These are phyloP conservation scores for Colletotrichum tamarilloi DNA, from an alignment of 2,329 filamentous ascomycete species.

Conservation along the genomic window DNA sequence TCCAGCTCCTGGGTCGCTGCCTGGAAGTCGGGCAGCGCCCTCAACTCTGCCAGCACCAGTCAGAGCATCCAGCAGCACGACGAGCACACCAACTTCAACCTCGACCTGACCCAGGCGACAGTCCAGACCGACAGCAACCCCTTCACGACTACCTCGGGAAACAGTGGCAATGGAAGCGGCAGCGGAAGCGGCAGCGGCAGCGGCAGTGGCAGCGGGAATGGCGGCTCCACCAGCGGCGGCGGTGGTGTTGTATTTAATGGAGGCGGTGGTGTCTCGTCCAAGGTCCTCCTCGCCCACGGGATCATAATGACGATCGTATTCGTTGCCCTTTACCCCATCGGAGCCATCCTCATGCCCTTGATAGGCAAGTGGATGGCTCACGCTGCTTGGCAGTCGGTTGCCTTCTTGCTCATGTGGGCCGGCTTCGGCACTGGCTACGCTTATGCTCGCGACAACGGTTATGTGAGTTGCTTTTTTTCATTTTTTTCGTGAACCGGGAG, in stretches of 20 bases:
- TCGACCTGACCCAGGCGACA: conserved; percentile 61
- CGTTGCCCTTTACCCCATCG: conserved; percentile 68
- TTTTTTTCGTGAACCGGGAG: conserved; percentile 2
- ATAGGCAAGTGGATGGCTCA: conserved; percentile 69
- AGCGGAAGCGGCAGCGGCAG: conserved; percentile 33
- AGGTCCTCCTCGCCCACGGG: conserved; percentile 60
- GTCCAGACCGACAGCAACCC: conserved; percentile 63
- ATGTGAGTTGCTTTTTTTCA: conserved; percentile 51
- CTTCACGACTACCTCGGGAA: conserved; percentile 47
- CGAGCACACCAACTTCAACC: conserved; percentile 51
- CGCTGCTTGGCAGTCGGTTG: conserved; percentile 63
- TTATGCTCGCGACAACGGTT: conserved; percentile 51
- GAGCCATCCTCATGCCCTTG: conserved; percentile 69
- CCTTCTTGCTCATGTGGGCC: conserved; percentile 68
- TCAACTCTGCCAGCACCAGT: conserved; percentile 54
- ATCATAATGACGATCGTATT: conserved; percentile 71
- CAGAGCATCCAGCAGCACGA: conserved; percentile 60
- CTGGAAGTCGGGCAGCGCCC: conserved; percentile 59
- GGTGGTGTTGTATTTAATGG: conserved; percentile 35
- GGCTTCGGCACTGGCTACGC: conserved; percentile 69
- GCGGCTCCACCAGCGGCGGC: conserved; percentile 35
- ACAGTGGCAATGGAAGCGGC: conserved; percentile 32
- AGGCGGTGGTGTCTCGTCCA: conserved; percentile 35
- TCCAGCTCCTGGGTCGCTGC: conserved; percentile 63
- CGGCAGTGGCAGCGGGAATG: conserved; percentile 33